Percentiles rank a stretch among this genome's conserved stretches.
phyloP scores from a whole-genome alignment of 2,329 filamentous ascomycete species.

The Boeremia lycopersici region DNA sequence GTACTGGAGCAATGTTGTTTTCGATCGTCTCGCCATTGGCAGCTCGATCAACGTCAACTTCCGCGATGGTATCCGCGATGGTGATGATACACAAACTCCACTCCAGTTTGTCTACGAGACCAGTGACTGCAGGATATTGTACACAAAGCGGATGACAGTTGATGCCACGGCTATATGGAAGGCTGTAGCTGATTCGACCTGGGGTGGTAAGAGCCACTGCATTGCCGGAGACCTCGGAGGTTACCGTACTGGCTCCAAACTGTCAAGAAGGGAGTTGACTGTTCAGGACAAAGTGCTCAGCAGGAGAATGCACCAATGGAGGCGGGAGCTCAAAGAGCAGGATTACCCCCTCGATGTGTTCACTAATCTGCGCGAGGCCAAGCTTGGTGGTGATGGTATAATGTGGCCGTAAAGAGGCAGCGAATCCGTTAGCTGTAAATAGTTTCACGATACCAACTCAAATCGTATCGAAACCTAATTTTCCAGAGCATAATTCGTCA shows the following conservation, averaged over 20 bases:
- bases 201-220: slow-evolving; percentile 41
- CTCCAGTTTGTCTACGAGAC: slow-evolving; percentile 67
- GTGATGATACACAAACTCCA: slow-evolving; percentile 52
- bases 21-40: slow-evolving; percentile 36
- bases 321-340: slow-evolving; percentile 28
- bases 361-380: slow-evolving; percentile 34
- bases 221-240: slow-evolving; percentile 39
- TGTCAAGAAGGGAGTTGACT: slow-evolving; percentile 33
- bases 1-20: slow-evolving; percentile 40
- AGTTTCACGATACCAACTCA: not conserved
- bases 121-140: slow-evolving; percentile 67
- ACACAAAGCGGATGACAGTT: slow-evolving; percentile 61
- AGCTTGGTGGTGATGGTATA: slow-evolving; percentile 27
- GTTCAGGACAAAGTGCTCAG: slow-evolving; percentile 30
- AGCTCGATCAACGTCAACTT: slow-evolving; percentile 44
- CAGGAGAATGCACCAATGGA: slow-evolving; percentile 40
- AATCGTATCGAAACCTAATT: not conserved
- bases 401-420: slow-evolving; percentile 32
- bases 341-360: slow-evolving; percentile 47
- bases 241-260: slow-evolving; percentile 21
- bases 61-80: slow-evolving; percentile 51
- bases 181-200: slow-evolving; percentile 46
- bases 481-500: not conserved
- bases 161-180: slow-evolving; percentile 63
- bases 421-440: not conserved